Conservation (phyloP, 116 monocot genomes). For the Papilionanthe hybrid region DNA sequence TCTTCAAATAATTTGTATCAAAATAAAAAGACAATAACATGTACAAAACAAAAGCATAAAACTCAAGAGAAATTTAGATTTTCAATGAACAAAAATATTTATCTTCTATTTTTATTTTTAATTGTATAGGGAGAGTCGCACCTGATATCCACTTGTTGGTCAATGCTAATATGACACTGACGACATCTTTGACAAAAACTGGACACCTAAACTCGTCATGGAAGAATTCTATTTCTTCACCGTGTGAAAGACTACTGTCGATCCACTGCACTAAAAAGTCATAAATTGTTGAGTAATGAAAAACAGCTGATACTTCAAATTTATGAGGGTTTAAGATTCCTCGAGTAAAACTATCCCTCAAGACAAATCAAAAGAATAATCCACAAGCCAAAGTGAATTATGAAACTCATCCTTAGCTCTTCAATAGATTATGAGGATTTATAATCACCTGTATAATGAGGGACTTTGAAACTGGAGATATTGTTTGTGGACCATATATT, state of each 20-base stretch:
- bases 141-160: constrained; percentile 66
- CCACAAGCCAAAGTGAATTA: background rate
- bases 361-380: background rate
- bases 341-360: background rate
- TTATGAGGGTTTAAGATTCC: background rate
- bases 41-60: too few relatives aligned
- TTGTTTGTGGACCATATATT: constrained; percentile 76
- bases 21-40: too few relatives aligned
- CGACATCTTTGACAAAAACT: constrained; percentile 78
- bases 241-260: constrained; percentile 46
- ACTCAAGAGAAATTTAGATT: too few relatives aligned
- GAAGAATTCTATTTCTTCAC: constrained; percentile 76
- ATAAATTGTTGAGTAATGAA: constrained; percentile 5
- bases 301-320: background rate
- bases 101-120: too few relatives aligned
- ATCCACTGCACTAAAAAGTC: constrained; percentile 69
- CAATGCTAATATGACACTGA: constrained; percentile 55
- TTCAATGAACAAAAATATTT: too few relatives aligned
- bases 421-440: background rate
- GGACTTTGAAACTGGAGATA: constrained; percentile 73
- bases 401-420: background rate
- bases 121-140: constrained; percentile 11
- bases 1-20: too few relatives aligned
- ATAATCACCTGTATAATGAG: constrained; percentile 71
- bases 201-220: constrained; percentile 88